phyloP scores from a whole-genome alignment of 1,284 basidiomycete genomes.

The Irpex lacteus region DNA sequence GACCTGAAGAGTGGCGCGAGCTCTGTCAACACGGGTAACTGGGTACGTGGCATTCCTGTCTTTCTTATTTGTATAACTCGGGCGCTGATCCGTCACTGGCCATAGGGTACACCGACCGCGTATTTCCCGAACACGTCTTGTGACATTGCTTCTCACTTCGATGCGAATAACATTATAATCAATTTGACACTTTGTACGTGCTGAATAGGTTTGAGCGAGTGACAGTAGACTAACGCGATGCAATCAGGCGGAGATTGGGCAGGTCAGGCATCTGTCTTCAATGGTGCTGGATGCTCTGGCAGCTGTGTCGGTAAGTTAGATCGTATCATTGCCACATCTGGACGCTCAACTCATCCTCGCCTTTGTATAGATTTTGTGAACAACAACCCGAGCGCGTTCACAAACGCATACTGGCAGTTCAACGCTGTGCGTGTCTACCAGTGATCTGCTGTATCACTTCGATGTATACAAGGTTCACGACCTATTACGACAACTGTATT shows the following conservation, averaged over 20 bases:
- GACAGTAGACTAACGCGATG: neutral
- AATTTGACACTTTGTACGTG: slow-evolving; percentile 37
- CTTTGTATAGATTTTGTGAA: slow-evolving; percentile 24
- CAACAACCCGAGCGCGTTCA: slow-evolving; percentile 39
- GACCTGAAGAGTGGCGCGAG: slow-evolving; percentile 38
- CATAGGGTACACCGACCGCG: slow-evolving; percentile 52
- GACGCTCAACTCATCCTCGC: neutral
- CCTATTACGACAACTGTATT: neutral
- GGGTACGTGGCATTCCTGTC: slow-evolving; percentile 33
- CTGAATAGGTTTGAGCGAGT: neutral
- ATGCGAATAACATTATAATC: slow-evolving; percentile 59
- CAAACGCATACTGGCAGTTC: slow-evolving; percentile 43
- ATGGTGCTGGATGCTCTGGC: slow-evolving; percentile 44
- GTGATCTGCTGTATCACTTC: neutral
- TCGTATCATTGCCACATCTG: neutral
- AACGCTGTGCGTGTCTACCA: slow-evolving; percentile 26
- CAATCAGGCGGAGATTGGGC: slow-evolving; percentile 52
- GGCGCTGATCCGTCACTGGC: neutral
- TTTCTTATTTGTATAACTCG: neutral
- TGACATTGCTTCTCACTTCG: slow-evolving; percentile 49
- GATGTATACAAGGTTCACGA: neutral
- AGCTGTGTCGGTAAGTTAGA: slow-evolving; percentile 43
- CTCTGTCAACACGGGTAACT: slow-evolving; percentile 38
- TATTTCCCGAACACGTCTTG: slow-evolving; percentile 55
- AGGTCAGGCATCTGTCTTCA: slow-evolving; percentile 40